Evolutionary conservation across 495 filamentous ascomycete species (phyloP), one percentile per base, ranked within the genome.

Genomic region (Aspergillus haitiensis): DNA sequence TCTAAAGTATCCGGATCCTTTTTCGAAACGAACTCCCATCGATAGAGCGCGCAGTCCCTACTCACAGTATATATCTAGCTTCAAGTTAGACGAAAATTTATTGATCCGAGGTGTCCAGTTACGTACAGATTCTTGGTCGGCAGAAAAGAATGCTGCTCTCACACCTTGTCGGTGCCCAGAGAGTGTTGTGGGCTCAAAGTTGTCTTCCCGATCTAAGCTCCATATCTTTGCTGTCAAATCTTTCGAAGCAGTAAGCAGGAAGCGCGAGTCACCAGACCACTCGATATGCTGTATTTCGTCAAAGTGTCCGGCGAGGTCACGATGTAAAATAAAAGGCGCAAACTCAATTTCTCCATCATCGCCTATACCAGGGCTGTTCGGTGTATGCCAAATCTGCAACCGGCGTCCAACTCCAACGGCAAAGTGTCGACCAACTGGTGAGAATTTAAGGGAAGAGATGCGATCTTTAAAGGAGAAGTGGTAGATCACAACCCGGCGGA

Each of bases 321-420:
- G 84, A 73, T 98, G 91, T 48, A 91, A 78, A 40, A 96, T 85
- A 63, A 98, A 98, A 1, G 94, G 94, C 9, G 95, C 92, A 74
- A 96, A 98, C 63, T 98, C 92, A 59, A 97, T 78, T 55, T 92
- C 92, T 58, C 92, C 94, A 65, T 89, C 86, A 52, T 81, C 79
- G 47, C 84, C 85, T 11, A 85, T 80, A 55, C 90, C 91, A 7
- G 91, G 91, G 2, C 88, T 92, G 16, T 88, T 90, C 7, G 94
- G 95, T 18, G 95, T 95, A 64, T 95, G 89, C 94, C 94, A 98
- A 47, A 97, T 85, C 75, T 98, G 92, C 59, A 96, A 84, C 56
- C 89, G 86, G 61, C 93, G 81, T 11, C 91, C 92, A 31, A 94
- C 74, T 47, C 86, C 93, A 15, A 91, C 92, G 36, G 87, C 93